Base-by-base conservation (phyloP, 331 rosid genomes). In the Quercus phellos region DNA sequence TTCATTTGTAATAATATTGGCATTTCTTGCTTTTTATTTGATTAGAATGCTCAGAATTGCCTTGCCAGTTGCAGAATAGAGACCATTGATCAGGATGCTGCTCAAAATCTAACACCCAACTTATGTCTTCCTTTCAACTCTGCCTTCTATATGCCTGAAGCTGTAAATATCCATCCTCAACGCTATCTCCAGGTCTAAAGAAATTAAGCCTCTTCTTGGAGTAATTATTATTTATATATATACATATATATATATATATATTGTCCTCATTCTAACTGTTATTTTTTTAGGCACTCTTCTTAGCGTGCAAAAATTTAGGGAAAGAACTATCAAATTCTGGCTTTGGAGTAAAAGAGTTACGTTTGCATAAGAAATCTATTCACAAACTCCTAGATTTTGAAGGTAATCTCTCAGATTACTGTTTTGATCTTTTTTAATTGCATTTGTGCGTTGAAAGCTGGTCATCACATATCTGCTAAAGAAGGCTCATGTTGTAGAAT, bases 121-220 rank as follows among this genome's bases (percentile, higher is more conserved):
- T 30, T 92, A 64, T 26, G 70, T 38, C 51, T 89, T 69, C 99
- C 97, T 60, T 72, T 81, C n/a, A 61, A 81, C 75, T 77, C 89
- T 53, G 94, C 90, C 70, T 94, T 94, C 82, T 90, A 86, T 81
- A 90, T 94, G 97, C 97, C 98, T 43, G 83, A 89, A 80, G 98
- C 97, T 74, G 81, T 92, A 70, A 94, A 87, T 85, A 82, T 94
- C 76, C 61, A 89, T 80, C 86, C 95, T 72, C 85, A 78, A 78
- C 83, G 87, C 61, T 94, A 92, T 83, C 94, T 94, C 58, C 87
- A 94, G 97, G 98, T 93, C 24, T 79, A 74, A 60, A 78, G 29
- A 42, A 84, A 51, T 70, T 68, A 10, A 4, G 18, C 54, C 51
- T 12, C 55, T 66, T 18, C 19, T 32, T 16, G 27, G 71, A 63